Base-by-base conservation (phyloP, 495 filamentous ascomycete species). In the Cryomyces minteri region DNA sequence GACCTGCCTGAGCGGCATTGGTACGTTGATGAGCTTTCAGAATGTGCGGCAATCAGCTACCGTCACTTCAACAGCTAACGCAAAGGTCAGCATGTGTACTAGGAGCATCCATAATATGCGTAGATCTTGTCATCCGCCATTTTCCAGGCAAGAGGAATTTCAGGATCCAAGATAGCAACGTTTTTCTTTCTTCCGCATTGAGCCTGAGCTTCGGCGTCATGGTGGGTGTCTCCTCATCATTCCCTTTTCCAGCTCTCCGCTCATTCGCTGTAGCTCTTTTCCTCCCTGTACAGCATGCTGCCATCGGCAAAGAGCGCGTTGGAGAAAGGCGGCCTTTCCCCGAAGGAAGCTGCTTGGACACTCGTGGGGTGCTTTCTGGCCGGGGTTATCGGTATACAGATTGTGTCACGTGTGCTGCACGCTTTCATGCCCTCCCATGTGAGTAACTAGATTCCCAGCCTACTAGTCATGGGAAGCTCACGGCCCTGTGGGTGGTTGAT, bases 171-270 rank as follows among this genome's bases (percentile, higher is more conserved):
- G 82, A 88, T 53, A 94, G 82, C 60, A 86, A 80, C 63, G 68
- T 68, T 18, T 98, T 98, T 61, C 69, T 94, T 11, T 85, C 88
- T 0, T 77, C 78, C 18, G 93, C 88, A 3, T 64, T 96, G 48
- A 93, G 86, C 63, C 63, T 98, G 42, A 94, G 86, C 60, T 93
- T 93, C 41, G 90, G 90, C 31, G 90, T 98, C n/a, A 92, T 98
- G 88, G 87, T 95, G 61, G 44, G 74, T 62, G 14, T 39, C 7
- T 28, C 34, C 2, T 9, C 12, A 38, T 38, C 34, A 38, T 9
- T 38, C 3, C 1, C 12, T 9, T 9, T 38, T 38, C 34, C 9
- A 38, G 12, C 9, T 10, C 34, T 38, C 9, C 9, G 9, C 9
- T 14, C 34, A 38, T 38, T 14, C 9, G 9, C 9, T 34, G 6